Percentiles rank a stretch among this genome's conserved stretches.
Evolutionary conservation across 768 basidiomycete genomes (phyloP).

Genomic region (Leccinum ochraceum): DNA sequence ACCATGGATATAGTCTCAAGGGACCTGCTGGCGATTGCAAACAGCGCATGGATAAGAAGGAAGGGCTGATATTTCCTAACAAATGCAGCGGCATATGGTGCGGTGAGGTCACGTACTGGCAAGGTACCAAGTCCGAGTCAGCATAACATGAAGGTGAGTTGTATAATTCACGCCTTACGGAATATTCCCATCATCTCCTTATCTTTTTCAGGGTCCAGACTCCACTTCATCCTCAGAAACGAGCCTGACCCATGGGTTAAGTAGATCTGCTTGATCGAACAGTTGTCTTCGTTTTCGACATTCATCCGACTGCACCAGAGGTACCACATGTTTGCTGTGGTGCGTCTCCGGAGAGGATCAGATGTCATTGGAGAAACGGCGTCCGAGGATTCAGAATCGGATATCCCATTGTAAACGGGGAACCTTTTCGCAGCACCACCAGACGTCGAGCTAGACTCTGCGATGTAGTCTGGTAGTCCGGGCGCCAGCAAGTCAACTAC

Average conservation of each 20-base stretch:
- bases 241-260: not conserved
- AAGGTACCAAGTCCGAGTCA: not conserved
- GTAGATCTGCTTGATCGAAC: not conserved
- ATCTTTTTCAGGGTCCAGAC: constrained; percentile 1
- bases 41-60: not conserved
- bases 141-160: not conserved
- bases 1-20: not conserved
- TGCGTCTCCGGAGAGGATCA: not conserved
- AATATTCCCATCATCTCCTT: not conserved
- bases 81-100: not conserved
- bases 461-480: not conserved
- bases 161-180: not conserved
- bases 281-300: not conserved
- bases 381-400: not conserved
- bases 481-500: not conserved
- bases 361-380: not conserved
- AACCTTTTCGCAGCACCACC: not conserved
- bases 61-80: not conserved
- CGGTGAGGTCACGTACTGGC: not conserved
- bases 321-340: not conserved
- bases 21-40: not conserved
- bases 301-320: not conserved
- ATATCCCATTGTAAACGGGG: not conserved
- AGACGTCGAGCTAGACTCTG: not conserved
- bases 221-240: not conserved